phyloP scores from a whole-genome alignment of 164 flowering plant species.

The Chimonanthus praecox region DNA sequence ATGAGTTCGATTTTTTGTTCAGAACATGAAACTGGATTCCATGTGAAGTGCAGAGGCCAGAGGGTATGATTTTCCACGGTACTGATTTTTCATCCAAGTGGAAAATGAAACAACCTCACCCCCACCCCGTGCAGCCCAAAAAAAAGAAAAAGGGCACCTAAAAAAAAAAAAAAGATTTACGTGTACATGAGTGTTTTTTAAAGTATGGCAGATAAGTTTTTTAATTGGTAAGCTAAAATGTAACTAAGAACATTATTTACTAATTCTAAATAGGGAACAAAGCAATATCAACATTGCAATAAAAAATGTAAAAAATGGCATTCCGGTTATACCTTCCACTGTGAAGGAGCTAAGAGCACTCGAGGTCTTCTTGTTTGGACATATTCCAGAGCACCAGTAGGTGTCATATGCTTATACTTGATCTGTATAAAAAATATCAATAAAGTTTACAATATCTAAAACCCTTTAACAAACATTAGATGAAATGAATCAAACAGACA shows the following conservation, averaged over 20 bases:
- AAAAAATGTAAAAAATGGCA: not conserved
- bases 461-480: not conserved
- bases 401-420: conserved; percentile 71
- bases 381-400: conserved; percentile 54
- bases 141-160: not conserved
- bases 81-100: not conserved
- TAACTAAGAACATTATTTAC: not conserved
- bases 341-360: conserved; percentile 73
- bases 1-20: not conserved
- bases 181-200: no score
- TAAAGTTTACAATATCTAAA: not conserved
- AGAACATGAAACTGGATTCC: not conserved
- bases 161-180: not conserved
- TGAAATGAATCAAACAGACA: not conserved
- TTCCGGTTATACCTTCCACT: conserved; percentile 56
- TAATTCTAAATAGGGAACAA: not conserved
- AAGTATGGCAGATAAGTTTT: not conserved
- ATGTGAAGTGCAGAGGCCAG: not conserved
- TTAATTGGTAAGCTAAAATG: no score
- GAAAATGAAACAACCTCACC: no score
- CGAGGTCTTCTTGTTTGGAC: conserved; percentile 72
- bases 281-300: not conserved
- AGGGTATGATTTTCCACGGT: not conserved
- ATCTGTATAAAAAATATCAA: conserved; percentile 32
- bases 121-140: no score